Percentiles rank a stretch among this genome's conserved stretches.
Evolutionary conservation across 345 rosid genomes (phyloP).

Genomic region (Noccaea caerulescens): DNA sequence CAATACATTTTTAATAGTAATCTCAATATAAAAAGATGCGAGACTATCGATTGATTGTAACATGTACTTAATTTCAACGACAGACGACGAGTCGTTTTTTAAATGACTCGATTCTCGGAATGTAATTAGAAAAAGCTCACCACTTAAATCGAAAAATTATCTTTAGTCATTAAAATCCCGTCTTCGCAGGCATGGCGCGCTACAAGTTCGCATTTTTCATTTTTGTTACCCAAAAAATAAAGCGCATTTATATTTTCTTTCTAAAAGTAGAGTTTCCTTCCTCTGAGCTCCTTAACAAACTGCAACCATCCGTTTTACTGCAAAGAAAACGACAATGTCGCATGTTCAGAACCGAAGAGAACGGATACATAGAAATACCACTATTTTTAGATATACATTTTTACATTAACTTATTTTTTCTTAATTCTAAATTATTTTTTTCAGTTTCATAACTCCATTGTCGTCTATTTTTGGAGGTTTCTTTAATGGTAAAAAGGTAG

Average conservation of each 20-base stretch:
- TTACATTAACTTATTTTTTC: not conserved
- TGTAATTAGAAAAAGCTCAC: not conserved
- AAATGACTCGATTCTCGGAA: not conserved
- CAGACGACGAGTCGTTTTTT: too few relatives aligned
- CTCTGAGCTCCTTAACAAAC: not conserved
- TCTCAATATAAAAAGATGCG: too few relatives aligned
- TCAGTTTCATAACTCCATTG: slow-evolving; percentile 10
- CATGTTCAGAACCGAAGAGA: slow-evolving; percentile 7
- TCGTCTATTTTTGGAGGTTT: slow-evolving; percentile 33
- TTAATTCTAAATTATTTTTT: not conserved
- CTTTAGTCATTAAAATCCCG: not conserved
- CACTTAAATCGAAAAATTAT: too few relatives aligned
- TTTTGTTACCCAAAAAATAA: not conserved
- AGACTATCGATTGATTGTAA: not conserved
- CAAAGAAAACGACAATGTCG: slow-evolving; percentile 17
- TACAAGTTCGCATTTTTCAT: not conserved
- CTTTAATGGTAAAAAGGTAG: slow-evolving; percentile 33
- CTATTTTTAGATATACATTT: slow-evolving; percentile 30
- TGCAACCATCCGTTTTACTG: not conserved
- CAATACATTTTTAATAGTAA: not conserved
- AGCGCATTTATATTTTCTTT: not conserved
- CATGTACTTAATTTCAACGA: not conserved
- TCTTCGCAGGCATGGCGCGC: not conserved
- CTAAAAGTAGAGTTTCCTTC: not conserved
- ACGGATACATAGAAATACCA: not conserved